Conservation (phyloP, 257 asterid genomes). For the Voacanga thouarsii region DNA sequence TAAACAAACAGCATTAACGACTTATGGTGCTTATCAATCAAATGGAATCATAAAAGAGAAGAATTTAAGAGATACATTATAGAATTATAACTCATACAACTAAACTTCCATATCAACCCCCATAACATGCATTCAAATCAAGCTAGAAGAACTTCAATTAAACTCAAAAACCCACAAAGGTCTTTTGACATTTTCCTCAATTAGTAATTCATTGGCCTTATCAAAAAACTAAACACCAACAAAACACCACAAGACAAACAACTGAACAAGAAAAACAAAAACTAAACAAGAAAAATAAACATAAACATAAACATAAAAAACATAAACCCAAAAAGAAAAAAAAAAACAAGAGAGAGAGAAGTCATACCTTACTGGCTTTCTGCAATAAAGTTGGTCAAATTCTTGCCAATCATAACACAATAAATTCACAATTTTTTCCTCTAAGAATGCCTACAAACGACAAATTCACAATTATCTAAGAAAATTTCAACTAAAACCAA, state of each 20-base stretch:
- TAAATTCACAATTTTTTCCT: no score
- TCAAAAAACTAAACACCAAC: slow-evolving; percentile 5
- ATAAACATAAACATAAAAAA: not conserved
- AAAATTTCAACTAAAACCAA: no score
- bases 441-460: no score
- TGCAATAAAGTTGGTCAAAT: no score
- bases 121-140: not conserved
- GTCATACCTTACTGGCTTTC: slow-evolving; percentile 27
- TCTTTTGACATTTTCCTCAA: not conserved
- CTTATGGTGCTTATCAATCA: no score
- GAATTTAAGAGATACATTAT: no score
- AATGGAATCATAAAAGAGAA: no score
- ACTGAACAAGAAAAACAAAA: not conserved
- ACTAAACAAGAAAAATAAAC: no score
- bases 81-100: no score
- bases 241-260: not conserved
- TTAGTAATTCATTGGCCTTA: slow-evolving; percentile 9
- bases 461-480: no score
- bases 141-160: not conserved
- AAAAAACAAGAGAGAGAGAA: slow-evolving; percentile 8
- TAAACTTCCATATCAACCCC: not conserved
- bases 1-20: no score
- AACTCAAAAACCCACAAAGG: slow-evolving; percentile 3
- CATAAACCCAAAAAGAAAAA: not conserved
- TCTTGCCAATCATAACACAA: no score